Conservation (phyloP, 805 yeast species). For the Wickerhamiella parazyma region DNA sequence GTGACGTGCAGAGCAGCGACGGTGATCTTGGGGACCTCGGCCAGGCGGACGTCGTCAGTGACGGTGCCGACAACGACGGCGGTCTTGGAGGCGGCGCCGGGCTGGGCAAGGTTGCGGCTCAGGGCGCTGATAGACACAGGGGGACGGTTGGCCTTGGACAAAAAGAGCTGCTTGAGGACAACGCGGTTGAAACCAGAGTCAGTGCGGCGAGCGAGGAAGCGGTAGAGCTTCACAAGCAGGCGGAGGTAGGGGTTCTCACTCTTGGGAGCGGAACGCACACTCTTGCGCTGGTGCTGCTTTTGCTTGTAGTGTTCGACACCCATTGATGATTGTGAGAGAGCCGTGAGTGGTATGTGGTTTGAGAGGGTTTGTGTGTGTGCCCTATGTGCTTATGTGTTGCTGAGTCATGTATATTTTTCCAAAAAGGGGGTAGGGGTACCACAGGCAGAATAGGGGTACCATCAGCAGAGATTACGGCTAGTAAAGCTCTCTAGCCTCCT, state of each 20-base stretch:
- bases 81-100: conserved; percentile 80
- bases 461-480: too few relatives aligned
- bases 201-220: conserved; percentile 99
- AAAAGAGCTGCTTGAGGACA: conserved; percentile 83
- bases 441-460: too few relatives aligned
- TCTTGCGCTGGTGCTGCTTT: conserved; percentile 90
- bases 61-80: conserved; percentile 98
- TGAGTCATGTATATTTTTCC: too few relatives aligned
- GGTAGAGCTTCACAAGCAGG: conserved; percentile 93
- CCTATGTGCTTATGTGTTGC: not conserved
- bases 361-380: not conserved
- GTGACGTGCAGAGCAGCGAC: conserved; percentile 99
- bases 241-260: conserved; percentile 98
- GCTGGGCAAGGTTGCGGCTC: conserved; percentile 65
- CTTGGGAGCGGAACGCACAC: conserved; percentile 99
- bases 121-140: conserved; percentile 95
- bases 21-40: conserved; percentile 89
- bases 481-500: too few relatives aligned
- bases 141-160: conserved; percentile 98
- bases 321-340: conserved; percentile 33
- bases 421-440: too few relatives aligned
- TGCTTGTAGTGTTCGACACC: conserved; percentile 86
- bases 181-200: conserved; percentile 96
- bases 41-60: conserved; percentile 93
- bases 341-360: not conserved